Conservation (phyloP, 83 land plant genomes). For the Picea engelmannii region DNA sequence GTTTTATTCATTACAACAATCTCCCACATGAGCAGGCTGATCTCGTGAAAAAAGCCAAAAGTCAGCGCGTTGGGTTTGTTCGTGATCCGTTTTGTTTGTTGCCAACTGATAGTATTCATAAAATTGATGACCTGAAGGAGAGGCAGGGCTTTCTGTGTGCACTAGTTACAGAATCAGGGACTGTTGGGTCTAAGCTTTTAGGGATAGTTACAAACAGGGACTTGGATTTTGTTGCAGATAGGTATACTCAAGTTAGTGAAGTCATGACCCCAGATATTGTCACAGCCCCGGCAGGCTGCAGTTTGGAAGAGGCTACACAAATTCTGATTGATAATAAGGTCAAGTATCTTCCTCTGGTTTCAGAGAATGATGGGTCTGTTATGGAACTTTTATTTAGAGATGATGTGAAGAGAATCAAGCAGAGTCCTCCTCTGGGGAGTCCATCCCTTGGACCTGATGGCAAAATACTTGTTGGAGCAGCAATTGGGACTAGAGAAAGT, state of each 20-base stretch:
- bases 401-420: constrained; percentile 43
- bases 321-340: constrained; percentile 46
- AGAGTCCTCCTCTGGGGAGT: constrained; percentile 42
- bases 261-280: constrained; percentile 52
- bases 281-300: constrained; percentile 42
- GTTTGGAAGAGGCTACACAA: constrained; percentile 54
- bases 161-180: constrained; percentile 68
- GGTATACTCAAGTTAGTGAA: constrained; percentile 33
- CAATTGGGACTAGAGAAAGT: constrained; percentile 86
- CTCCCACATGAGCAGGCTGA: constrained; percentile 61
- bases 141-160: constrained; percentile 30
- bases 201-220: constrained; percentile 68
- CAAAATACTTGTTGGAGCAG: constrained; percentile 80
- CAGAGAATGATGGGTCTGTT: constrained; percentile 47
- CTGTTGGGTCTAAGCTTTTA: constrained; percentile 51
- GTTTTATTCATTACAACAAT: constrained; percentile 84
- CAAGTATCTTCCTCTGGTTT: constrained; percentile 54
- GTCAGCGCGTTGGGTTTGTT: constrained; percentile 59
- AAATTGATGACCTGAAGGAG: constrained; percentile 30
- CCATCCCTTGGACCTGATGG: constrained; percentile 81
- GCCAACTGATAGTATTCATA: constrained; percentile 47
- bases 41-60: constrained; percentile 59
- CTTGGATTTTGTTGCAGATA: constrained; percentile 36
- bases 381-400: constrained; percentile 46
- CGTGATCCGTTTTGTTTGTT: constrained; percentile 43